A percentile compares a stretch with the other conserved stretches of the same genome.
These are phyloP conservation scores for Spathaspora arborariae DNA, from an alignment of 805 yeast species.

Conservation along the genomic window DNA sequence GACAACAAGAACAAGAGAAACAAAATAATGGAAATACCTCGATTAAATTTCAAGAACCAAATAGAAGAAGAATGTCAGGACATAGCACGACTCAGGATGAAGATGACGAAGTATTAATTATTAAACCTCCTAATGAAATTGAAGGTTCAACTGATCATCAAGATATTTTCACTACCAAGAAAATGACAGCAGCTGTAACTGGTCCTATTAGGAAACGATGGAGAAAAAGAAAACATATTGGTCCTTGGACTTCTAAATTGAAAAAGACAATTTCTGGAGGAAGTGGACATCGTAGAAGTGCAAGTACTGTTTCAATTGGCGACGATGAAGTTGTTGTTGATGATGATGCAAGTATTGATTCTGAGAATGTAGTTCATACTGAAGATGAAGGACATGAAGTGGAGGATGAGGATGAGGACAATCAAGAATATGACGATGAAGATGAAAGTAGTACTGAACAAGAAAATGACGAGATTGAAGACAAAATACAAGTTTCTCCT, in stretches of 20 bases:
- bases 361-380: conserved; percentile 12
- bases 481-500: conserved; percentile 24
- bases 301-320: conserved; percentile 2
- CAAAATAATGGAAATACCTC: conserved; percentile 2
- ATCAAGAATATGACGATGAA: conserved; percentile 13
- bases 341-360: conserved; percentile 21
- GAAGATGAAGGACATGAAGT: conserved; percentile 17
- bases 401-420: conserved; percentile 13
- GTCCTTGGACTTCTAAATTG: conserved; percentile 16
- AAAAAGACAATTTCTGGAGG: conserved; percentile 17
- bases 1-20: conserved; percentile 37
- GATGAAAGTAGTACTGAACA: conserved; percentile 16
- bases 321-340: conserved; percentile 15
- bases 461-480: conserved; percentile 10
- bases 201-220: conserved; percentile 9
- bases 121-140: conserved; percentile 74
- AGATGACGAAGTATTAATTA: conserved; percentile 70
- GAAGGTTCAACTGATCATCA: conserved; percentile 34
- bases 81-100: conserved; percentile 20
- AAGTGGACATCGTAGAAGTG: conserved; percentile 2
- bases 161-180: conserved; percentile 33
- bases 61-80: conserved; percentile 2
- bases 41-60: background rate
- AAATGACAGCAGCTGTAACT: conserved; percentile 1
- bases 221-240: conserved; percentile 7